Evolutionary conservation across 2,329 filamentous ascomycete species (phyloP).

Genomic region (Fusarium globosum): DNA sequence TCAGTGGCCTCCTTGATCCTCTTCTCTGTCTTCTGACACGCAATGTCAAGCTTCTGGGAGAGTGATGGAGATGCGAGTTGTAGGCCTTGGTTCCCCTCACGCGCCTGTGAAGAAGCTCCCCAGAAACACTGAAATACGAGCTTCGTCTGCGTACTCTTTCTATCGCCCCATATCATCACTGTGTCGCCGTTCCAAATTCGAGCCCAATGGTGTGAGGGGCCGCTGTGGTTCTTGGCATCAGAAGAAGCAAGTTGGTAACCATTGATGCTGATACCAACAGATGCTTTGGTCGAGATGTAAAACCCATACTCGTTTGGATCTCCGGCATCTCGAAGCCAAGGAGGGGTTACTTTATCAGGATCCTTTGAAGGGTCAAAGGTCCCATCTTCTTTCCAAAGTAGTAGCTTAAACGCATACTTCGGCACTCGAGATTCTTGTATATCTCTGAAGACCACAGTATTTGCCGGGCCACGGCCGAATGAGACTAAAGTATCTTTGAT

Average conservation of each 20-base stretch:
- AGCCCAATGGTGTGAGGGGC: conserved; percentile 71
- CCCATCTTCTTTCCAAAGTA: conserved; percentile 76
- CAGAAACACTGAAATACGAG: conserved; percentile 66
- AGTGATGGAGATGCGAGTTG: conserved; percentile 52
- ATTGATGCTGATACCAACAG: conserved; percentile 81
- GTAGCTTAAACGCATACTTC: conserved; percentile 82
- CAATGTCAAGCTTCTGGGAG: conserved; percentile 60
- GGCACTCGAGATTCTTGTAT: conserved; percentile 77
- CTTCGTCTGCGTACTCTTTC: conserved; percentile 55
- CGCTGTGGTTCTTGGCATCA: conserved; percentile 63
- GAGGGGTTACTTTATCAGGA: conserved; percentile 64
- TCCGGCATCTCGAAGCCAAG: conserved; percentile 50
- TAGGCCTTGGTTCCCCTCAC: conserved; percentile 46
- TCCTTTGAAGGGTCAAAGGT: conserved; percentile 71
- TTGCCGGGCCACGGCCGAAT: conserved; percentile 79
- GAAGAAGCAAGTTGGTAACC: conserved; percentile 70
- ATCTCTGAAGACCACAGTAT: conserved; percentile 74
- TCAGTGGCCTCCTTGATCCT: conserved; percentile 55
- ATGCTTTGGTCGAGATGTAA: conserved; percentile 83
- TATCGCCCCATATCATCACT: conserved; percentile 74
- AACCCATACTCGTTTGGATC: conserved; percentile 71
- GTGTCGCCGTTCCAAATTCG: conserved; percentile 81
- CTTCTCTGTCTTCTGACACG: conserved; percentile 59
- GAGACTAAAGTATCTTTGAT: conserved; percentile 75
- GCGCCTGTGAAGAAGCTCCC: conserved; percentile 62